phyloP scores from a whole-genome alignment of 352 stramenopile species.

The Phytopythium litorale region DNA sequence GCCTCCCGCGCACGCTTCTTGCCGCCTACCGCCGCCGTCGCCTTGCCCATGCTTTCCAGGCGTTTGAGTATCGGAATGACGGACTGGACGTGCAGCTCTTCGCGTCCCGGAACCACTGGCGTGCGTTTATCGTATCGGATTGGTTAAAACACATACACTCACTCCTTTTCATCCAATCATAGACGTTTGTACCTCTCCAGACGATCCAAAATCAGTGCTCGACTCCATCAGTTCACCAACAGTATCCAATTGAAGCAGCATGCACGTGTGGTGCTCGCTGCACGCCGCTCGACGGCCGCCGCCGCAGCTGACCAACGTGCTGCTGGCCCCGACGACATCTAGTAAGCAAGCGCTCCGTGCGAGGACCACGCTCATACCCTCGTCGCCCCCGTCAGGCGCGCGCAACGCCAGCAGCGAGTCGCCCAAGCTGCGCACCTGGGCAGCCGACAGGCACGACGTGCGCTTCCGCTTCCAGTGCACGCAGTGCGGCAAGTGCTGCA shows the following conservation, averaged over 20 bases:
- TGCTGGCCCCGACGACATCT: neutral
- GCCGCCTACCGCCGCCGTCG: constrained; percentile 2
- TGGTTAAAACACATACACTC: neutral
- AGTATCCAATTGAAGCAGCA: neutral
- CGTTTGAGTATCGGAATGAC: constrained; percentile 1
- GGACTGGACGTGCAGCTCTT: neutral
- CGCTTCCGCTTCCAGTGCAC: constrained; percentile 66
- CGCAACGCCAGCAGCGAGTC: neutral
- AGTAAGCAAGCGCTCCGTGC: neutral
- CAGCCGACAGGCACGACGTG: constrained; percentile 22
- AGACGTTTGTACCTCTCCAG: neutral
- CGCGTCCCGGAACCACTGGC: neutral
- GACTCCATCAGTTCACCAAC: neutral
- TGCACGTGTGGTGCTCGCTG: neutral
- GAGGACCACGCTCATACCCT: neutral
- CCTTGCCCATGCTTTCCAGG: constrained; percentile 9
- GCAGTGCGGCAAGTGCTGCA: constrained; percentile 77
- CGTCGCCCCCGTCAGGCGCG: neutral
- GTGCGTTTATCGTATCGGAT: neutral
- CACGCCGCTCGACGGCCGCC: neutral
- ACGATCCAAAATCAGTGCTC: neutral
- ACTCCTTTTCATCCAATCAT: neutral
- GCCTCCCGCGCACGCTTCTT: constrained; percentile 34
- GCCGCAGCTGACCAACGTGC: neutral
- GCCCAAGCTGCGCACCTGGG: constrained; percentile 34